Conservation (phyloP, 2,329 filamentous ascomycete species). For the Fusarium brachygibbosum region DNA sequence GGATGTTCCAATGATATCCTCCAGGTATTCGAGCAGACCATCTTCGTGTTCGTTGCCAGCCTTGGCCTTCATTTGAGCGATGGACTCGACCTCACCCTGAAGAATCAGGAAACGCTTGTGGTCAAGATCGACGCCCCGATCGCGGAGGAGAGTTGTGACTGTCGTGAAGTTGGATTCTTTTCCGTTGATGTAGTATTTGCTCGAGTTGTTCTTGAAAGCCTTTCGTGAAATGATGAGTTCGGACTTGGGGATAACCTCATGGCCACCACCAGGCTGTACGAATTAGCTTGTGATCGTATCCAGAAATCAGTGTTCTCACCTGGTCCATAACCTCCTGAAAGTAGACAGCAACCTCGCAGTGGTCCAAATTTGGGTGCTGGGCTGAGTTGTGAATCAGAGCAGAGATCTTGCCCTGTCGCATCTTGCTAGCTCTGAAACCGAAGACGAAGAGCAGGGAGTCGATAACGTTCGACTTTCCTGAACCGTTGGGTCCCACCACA, state of each 20-base stretch:
- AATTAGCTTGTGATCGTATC: conserved; percentile 46
- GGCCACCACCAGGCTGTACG: conserved; percentile 74
- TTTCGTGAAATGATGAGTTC: conserved; percentile 88
- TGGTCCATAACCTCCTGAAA: conserved; percentile 96
- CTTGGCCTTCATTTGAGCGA: conserved; percentile 99
- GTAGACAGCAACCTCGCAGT: conserved; percentile 96
- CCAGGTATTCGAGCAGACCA: conserved; percentile 93
- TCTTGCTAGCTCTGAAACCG: conserved; percentile 98
- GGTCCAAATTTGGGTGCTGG: conserved; percentile 83
- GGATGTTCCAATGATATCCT: conserved; percentile 98
- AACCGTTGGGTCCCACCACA: conserved; percentile 97
- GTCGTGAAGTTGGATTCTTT: conserved; percentile 91
- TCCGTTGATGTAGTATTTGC: conserved; percentile 97
- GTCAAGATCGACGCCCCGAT: conserved; percentile 92
- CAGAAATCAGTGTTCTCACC: conserved; percentile 55
- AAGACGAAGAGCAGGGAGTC: conserved; percentile 99
- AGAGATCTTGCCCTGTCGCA: conserved; percentile 98
- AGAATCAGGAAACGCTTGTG: conserved; percentile 98
- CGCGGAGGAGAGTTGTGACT: conserved; percentile 88
- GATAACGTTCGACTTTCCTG: conserved; percentile 98
- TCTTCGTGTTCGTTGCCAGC: conserved; percentile 96
- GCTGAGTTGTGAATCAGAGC: conserved; percentile 98
- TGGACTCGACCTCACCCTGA: conserved; percentile 97
- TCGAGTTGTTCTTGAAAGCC: conserved; percentile 97
- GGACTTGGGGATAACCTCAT: conserved; percentile 84